A percentile compares a stretch with the other conserved stretches of the same genome.
phyloP scores from a whole-genome alignment of 2,329 filamentous ascomycete genomes.

The Microcera coccophila region DNA sequence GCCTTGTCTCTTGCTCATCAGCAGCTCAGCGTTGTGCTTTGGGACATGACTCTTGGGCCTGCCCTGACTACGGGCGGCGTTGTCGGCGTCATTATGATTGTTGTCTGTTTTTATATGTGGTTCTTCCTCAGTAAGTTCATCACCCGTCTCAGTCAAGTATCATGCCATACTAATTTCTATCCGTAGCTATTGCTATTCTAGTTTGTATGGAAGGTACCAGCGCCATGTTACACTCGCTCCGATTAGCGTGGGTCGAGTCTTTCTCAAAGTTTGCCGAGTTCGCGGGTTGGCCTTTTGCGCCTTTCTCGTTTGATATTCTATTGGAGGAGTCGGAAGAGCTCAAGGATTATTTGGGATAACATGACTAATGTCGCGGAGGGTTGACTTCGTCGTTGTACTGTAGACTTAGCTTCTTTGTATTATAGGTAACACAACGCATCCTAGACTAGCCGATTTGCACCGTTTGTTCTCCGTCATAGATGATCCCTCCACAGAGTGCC shows the following conservation, averaged over 20 bases:
- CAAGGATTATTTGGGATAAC: constrained; percentile 51
- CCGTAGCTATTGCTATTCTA: constrained; percentile 57
- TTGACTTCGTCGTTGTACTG: constrained; percentile 19
- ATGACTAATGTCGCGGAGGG: constrained; percentile 6
- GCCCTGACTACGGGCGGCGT: constrained; percentile 65
- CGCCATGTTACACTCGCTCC: constrained; percentile 88
- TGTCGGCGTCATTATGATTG: constrained; percentile 72
- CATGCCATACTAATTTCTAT: constrained; percentile 21
- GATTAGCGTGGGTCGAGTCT: constrained; percentile 94
- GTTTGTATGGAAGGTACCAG: constrained; percentile 96
- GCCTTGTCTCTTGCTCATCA: constrained; percentile 95
- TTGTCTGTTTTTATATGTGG: constrained; percentile 83
- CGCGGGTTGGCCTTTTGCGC: constrained; percentile 79
- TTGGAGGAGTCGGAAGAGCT: constrained; percentile 75
- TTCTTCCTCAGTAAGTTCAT: constrained; percentile 66
- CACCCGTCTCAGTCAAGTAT: not conserved
- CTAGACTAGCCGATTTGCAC: constrained; percentile 16
- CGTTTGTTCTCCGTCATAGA: constrained; percentile 3
- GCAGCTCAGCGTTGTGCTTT: constrained; percentile 92
- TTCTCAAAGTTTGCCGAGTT: constrained; percentile 98
- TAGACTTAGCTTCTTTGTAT: constrained; percentile 32
- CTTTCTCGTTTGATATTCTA: constrained; percentile 81
- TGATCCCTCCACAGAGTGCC: no score
- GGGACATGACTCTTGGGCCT: constrained; percentile 87
- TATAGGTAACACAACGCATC: constrained; percentile 26